These are phyloP conservation scores for Epichloe festucae DNA, from an alignment of 2,329 filamentous ascomycete genomes.

Conservation along the genomic window DNA sequence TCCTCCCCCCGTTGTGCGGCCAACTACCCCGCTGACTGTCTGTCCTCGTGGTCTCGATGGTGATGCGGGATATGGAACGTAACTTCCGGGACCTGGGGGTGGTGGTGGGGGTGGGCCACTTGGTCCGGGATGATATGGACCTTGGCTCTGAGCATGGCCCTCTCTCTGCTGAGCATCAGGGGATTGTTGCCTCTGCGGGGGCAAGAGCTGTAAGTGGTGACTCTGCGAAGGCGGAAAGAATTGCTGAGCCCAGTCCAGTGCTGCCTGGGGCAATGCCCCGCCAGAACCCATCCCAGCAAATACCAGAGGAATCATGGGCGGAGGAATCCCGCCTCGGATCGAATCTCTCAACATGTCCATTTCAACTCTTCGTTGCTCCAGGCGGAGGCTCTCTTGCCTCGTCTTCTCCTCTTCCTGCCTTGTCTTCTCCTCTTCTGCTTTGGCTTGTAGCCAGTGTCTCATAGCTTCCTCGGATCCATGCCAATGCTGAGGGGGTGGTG, in stretches of 20 bases:
- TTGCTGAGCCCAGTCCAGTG: slow-evolving; percentile 57
- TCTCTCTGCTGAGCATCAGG: slow-evolving; percentile 40
- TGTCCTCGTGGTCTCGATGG: slow-evolving; percentile 37
- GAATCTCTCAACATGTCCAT: slow-evolving; percentile 60
- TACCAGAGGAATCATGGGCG: slow-evolving; percentile 60
- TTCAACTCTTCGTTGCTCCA: slow-evolving; percentile 63
- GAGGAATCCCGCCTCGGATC: slow-evolving; percentile 56
- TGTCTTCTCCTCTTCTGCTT: slow-evolving; percentile 59
- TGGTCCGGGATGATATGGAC: slow-evolving; percentile 27
- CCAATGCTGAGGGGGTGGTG: slow-evolving; percentile 53
- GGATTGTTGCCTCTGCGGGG: slow-evolving; percentile 36
- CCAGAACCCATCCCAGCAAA: slow-evolving; percentile 57
- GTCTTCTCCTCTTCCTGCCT: slow-evolving; percentile 64
- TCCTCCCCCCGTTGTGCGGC: slow-evolving; percentile 29
- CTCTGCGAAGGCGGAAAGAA: slow-evolving; percentile 40
- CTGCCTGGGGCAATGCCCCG: slow-evolving; percentile 44
- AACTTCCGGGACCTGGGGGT: slow-evolving; percentile 26
- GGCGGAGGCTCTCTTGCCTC: slow-evolving; percentile 47
- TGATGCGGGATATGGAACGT: slow-evolving; percentile 34
- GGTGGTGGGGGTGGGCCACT: slow-evolving; percentile 10
- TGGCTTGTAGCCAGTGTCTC: slow-evolving; percentile 58
- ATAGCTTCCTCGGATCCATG: slow-evolving; percentile 57
- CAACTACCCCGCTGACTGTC: slow-evolving; percentile 29
- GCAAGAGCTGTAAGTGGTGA: slow-evolving; percentile 37
- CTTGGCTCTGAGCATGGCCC: slow-evolving; percentile 24